Evolutionary conservation across 1,139 yeast species (phyloP).

Genomic region (Scheffersomyces quercinus): DNA sequence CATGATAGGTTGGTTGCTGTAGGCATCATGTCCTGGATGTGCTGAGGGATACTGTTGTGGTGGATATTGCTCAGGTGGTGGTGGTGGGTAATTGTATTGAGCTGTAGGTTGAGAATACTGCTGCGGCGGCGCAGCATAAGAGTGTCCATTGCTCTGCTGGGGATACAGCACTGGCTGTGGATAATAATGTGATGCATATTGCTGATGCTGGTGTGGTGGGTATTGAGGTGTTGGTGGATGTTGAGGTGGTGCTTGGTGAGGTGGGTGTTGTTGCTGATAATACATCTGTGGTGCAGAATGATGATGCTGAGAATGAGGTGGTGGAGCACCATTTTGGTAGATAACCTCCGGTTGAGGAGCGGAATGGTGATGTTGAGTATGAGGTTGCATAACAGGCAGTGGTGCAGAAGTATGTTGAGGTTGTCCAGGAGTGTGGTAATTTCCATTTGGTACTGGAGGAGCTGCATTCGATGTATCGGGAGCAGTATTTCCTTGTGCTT

Average conservation of each 20-base stretch:
- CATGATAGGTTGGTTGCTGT: no score
- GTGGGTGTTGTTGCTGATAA: conserved; percentile 2
- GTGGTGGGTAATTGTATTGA: conserved; percentile 1
- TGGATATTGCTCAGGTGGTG: conserved; percentile 5
- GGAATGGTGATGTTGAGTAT: conserved; percentile 3
- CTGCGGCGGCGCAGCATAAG: not conserved
- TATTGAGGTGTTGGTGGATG: conserved; percentile 9
- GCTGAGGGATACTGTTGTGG: not conserved
- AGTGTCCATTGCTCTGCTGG: no score
- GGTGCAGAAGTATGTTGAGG: not conserved
- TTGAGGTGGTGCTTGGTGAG: conserved; percentile 7
- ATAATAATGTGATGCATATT: conserved; percentile 1
- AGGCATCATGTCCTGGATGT: no score
- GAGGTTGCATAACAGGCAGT: conserved; percentile 2
- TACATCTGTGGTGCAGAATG: conserved; percentile 8
- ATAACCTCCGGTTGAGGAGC: conserved; percentile 2
- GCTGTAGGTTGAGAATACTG: not conserved
- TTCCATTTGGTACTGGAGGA: not conserved
- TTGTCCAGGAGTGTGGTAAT: not conserved
- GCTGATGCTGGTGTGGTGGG: conserved; percentile 6
- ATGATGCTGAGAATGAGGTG: conserved; percentile 13
- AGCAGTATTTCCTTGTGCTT: no score
- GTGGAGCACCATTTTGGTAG: conserved; percentile 4
- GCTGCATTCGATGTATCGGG: no score
- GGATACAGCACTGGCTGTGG: conserved; percentile 1